phyloP scores from a whole-genome alignment of 2,329 filamentous ascomycete species.

The Trichophyton rubrum region DNA sequence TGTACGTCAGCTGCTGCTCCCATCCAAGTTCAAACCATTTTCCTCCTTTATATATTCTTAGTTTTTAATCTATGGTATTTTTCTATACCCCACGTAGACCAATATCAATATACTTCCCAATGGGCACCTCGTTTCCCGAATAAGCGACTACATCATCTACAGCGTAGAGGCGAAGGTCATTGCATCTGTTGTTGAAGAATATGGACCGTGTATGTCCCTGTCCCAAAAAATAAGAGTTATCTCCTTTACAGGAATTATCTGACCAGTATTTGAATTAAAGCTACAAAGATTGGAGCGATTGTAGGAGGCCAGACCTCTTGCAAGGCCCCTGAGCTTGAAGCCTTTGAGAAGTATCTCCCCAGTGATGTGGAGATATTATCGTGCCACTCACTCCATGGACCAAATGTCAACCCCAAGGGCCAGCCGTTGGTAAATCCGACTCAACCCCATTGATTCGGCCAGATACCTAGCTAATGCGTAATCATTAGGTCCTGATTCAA shows the following conservation, averaged over 20 bases:
- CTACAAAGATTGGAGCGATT: slow-evolving; percentile 87
- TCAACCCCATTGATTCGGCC: slow-evolving; percentile 3
- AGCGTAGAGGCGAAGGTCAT: slow-evolving; percentile 92
- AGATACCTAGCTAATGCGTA: background rate
- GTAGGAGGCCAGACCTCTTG: slow-evolving; percentile 97
- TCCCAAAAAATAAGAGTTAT: background rate
- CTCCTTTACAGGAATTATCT: slow-evolving; percentile 3
- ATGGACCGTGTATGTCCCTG: slow-evolving; percentile 69
- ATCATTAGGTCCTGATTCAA: slow-evolving; percentile 60
- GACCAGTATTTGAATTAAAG: slow-evolving; percentile 35
- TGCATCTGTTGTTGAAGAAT: slow-evolving; percentile 71
- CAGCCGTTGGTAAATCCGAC: slow-evolving; percentile 64
- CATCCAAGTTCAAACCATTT: slow-evolving; percentile 16
- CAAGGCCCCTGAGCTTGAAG: slow-evolving; percentile 89
- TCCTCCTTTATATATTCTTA: slow-evolving; percentile 1
- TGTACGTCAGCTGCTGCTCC: slow-evolving; percentile 51
- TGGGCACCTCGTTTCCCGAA: slow-evolving; percentile 88
- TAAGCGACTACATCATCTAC: slow-evolving; percentile 98
- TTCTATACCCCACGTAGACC: slow-evolving; percentile 47
- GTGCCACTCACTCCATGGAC: slow-evolving; percentile 92
- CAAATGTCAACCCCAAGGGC: slow-evolving; percentile 71
- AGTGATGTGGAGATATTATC: slow-evolving; percentile 84
- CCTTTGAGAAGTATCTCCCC: slow-evolving; percentile 82
- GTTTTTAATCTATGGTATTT: slow-evolving; percentile 16
- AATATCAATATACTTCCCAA: slow-evolving; percentile 81